Evolutionary conservation across 768 basidiomycete species (phyloP).

Genomic region (Neoboletus magnificus): DNA sequence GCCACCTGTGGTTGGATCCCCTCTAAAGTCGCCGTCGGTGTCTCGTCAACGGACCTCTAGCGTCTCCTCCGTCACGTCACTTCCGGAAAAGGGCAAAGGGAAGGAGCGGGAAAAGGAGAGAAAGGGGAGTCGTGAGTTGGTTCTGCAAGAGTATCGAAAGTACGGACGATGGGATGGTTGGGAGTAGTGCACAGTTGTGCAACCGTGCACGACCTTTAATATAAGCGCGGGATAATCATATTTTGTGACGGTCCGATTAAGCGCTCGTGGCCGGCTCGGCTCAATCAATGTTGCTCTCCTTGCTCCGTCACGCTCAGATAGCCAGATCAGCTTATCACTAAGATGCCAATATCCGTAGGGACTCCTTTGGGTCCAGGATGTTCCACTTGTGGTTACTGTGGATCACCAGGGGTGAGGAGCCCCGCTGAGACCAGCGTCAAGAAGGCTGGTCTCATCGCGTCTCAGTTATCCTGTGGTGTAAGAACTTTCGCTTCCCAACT

Average conservation of each 20-base stretch:
- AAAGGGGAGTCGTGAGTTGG: constrained; percentile 63
- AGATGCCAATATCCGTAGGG: constrained; percentile 30
- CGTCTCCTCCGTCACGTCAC: constrained; percentile 47
- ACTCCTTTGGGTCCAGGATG: constrained; percentile 23
- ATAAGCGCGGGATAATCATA: background rate
- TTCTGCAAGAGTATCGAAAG: constrained; percentile 71
- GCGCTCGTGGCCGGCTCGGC: background rate
- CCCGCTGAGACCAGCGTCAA: constrained; percentile 40
- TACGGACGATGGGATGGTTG: constrained; percentile 92
- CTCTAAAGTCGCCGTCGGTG: constrained; percentile 40
- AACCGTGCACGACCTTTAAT: too few relatives aligned
- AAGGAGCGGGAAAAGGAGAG: constrained; percentile 52
- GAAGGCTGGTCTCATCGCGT: constrained; percentile 47
- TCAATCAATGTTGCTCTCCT: background rate
- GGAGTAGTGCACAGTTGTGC: constrained; percentile 40
- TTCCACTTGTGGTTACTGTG: constrained; percentile 68
- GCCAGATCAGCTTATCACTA: background rate
- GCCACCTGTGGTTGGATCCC: constrained; percentile 34
- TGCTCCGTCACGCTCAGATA: background rate
- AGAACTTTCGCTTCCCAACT: background rate
- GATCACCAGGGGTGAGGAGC: constrained; percentile 49
- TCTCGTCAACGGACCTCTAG: constrained; percentile 52
- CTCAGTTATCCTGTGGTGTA: constrained; percentile 54
- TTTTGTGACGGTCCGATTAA: background rate
- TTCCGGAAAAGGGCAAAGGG: constrained; percentile 52